Conservation (phyloP, 164 flowering plant genomes). For the Amborella trichopoda region DNA sequence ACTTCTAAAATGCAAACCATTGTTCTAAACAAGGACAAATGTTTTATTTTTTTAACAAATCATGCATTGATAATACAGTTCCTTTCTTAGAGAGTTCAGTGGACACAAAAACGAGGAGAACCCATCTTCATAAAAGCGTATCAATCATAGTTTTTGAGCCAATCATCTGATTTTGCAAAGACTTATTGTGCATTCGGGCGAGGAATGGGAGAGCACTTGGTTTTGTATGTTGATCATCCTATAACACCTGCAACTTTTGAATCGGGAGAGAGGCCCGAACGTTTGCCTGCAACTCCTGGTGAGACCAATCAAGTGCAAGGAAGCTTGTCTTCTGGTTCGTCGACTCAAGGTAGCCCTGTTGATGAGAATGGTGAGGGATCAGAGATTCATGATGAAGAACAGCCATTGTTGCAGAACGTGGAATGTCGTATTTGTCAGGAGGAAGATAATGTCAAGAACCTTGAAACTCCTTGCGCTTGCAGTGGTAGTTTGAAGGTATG, state of each 20-base stretch:
- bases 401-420: slow-evolving; percentile 34
- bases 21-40: too few species aligned
- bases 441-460: slow-evolving; percentile 38
- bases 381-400: slow-evolving; percentile 22
- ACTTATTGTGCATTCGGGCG: too few species aligned
- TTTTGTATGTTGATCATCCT: slow-evolving; percentile 39
- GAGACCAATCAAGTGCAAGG: slow-evolving; percentile 15
- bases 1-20: too few species aligned
- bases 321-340: slow-evolving; percentile 11
- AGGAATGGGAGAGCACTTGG: slow-evolving; percentile 48
- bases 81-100: too few species aligned
- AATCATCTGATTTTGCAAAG: too few species aligned
- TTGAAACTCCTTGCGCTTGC: slow-evolving; percentile 63
- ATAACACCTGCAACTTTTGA: slow-evolving; percentile 25
- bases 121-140: too few species aligned
- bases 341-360: background rate
- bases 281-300: slow-evolving; percentile 17
- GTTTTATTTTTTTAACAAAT: too few species aligned
- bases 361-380: slow-evolving; percentile 13
- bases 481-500: slow-evolving; percentile 66
- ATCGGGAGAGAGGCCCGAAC: slow-evolving; percentile 20
- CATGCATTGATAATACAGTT: too few species aligned
- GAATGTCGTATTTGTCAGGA: slow-evolving; percentile 83
- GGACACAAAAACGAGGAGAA: too few species aligned
- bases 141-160: too few species aligned